Base-by-base conservation (phyloP, 768 basidiomycete species). In the Serendipita indica region DNA sequence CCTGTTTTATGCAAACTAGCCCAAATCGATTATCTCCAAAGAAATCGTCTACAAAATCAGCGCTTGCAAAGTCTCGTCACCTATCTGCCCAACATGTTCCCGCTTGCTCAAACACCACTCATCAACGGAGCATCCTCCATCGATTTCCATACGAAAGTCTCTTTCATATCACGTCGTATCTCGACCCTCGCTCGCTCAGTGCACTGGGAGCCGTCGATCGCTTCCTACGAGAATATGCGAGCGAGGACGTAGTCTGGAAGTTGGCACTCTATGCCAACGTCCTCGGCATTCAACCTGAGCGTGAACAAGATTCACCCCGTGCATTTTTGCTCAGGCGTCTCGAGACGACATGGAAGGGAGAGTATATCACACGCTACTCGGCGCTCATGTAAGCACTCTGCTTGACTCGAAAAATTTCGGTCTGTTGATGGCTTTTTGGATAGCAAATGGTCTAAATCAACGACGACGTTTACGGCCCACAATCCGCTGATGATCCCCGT, bases 201-300 rank as follows among this genome's bases (percentile, higher is more conserved):
- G 70, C 75, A 1, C 78, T 91, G 63, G 74, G 75, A 20, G 66
- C 70, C 63, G 79, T 82, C 60, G 77, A 75, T 69, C 71, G 67
- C 46, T 66, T 65, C 60, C 73, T 88, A 59, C 73, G 76, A 66
- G 72, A 75, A 62, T 86, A 88, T 75, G 71, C 88, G 75, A 77
- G 77, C 58, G 77, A 86, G 64, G 88, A 91, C 61, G 82, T 79
- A 65, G 89, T 85, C 33, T 91, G 88, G 88, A 75, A 78, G 56
- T 73, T 79, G 20, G 88, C 89, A 28, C 87, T 86, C 68, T 71
- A 81, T 61, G 77, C 73, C 57, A 82, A 83, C 67, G 81, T 80
- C 65, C 67, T 88, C 41, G 80, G 78, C 52, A 76, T 88, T 57
- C 69, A 74, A 6, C 86, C 86, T 16, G 84, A 89, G 69, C 69